Base-by-base conservation (phyloP, 73 alveolate genomes). In the Symbiodinium pilosum region DNA sequence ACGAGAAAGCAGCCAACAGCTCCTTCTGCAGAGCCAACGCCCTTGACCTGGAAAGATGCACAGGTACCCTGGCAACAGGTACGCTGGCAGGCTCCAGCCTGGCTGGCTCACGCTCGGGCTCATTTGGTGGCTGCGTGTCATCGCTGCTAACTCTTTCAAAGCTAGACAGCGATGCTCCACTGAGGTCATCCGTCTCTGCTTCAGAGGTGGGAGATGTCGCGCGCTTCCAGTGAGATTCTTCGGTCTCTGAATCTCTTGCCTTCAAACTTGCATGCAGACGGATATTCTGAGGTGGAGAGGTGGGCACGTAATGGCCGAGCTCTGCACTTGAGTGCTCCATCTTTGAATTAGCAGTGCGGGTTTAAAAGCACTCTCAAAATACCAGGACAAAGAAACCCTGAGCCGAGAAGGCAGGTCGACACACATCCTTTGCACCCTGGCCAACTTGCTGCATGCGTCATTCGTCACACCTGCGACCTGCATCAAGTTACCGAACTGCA, bases 1-100 rank as follows among this genome's bases (percentile, higher is more conserved):
- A 20, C 40, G 73, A 39, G 86, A 59, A 88, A n/a, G 95, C 86
- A 36, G 47, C 86, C 51, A 88, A 84, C 30, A 88, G 38, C 69
- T 88, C 95, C 32, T 20, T 59, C 81, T 88, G 95, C 71, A 88
- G 43, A 56, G 95, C 95, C 43, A 88, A 26, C 36, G 95, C 95
- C 73, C 95, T 39, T 16, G 87, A 42, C 71, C 64, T 88, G 11
- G 95, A 40, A 12, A 88, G 87, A 28, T 21, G 36, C 38, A 12
- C 24, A 41, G 1, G 18, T n/a, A n/a, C n/a, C n/a, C n/a, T n/a
- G n/a, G n/a, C n/a, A 40, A 26, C 14, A 32, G 47, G 11, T 47
- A 3, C 11, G 69, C 24, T 44, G 43, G 32, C 81, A n/a, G 81
- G 34, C 81, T 34, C 93, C 38, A 39, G 89, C 38, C 41, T 40